A percentile compares a stretch with the other conserved stretches of the same genome.
These are phyloP conservation scores for Akebia trifoliata DNA, from an alignment of 164 flowering plant species.

Conservation along the genomic window DNA sequence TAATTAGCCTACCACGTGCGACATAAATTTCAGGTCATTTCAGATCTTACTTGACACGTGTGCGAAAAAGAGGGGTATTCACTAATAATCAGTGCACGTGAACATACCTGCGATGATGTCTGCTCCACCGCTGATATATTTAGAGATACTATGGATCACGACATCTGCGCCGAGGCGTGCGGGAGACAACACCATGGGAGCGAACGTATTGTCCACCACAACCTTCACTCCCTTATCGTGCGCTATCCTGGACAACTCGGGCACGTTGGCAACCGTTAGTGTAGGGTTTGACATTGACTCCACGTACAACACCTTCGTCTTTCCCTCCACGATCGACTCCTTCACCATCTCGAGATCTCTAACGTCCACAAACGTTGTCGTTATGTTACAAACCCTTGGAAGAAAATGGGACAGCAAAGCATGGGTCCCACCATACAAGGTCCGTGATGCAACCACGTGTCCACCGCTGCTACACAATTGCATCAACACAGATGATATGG, in stretches of 20 bases:
- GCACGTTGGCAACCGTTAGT: conserved; percentile 64
- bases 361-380: conserved; percentile 75
- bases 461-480: conserved; percentile 77
- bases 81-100: too few species aligned
- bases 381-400: conserved; percentile 63
- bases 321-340: conserved; percentile 52
- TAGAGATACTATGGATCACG: conserved; percentile 82
- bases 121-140: conserved; percentile 88
- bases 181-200: conserved; percentile 89
- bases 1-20: too few species aligned
- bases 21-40: too few species aligned
- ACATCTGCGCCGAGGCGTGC: conserved; percentile 89
- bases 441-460: conserved; percentile 70
- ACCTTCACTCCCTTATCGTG: conserved; percentile 70
- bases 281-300: conserved; percentile 86
- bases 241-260: conserved; percentile 57
- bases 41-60: too few species aligned
- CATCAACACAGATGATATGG: conserved; percentile 70
- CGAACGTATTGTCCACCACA: conserved; percentile 88
- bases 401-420: conserved; percentile 75
- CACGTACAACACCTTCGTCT: conserved; percentile 64
- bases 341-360: conserved; percentile 37
- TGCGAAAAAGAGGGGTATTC: too few species aligned
- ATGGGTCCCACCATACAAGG: conserved; percentile 91
- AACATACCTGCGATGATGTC: conserved; percentile 80